Base-by-base conservation (phyloP, 1,284 basidiomycete genomes). In the Cryptococcus sp. region DNA sequence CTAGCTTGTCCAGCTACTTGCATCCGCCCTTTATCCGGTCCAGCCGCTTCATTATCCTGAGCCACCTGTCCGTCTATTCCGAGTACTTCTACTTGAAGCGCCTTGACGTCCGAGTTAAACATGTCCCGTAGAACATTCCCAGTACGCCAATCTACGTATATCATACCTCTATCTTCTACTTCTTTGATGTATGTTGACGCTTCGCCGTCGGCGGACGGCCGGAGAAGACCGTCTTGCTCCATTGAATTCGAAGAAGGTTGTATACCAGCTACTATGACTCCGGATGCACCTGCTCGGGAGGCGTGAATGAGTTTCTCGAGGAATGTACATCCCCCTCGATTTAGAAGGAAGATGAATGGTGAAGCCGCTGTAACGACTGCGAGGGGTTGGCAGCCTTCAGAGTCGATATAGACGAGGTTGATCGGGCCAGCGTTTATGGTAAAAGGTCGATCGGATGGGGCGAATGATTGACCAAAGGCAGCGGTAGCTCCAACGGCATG, bases 301-400 rank as follows among this genome's bases (percentile, higher is more conserved):
- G 88, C 89, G 47, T 78, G 60, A 16, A 82, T 48, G 11, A 91
- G 78, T 75, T 93, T 94, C 63, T 88, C 81, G 18, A 88, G 67
- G 74, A 93, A 93, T 2, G 87, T 85, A 69, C 90, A 94, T 13
- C 79, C 80, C 16, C 90, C 90, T 44, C 89, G 60, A 18, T 60
- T 49, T 36, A 70, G 41, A 9, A 43, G 41, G 19, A 43, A 13
- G 43, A 42, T 16, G 42, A 9, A 31, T 16, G 19, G 43, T 45
- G 16, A 3, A 7, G 45, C 34, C 19, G n/a, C 48, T 42, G 25
- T 60, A 39, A 39, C 37, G 37, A 40, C 5, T n/a, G n/a, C 34
- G 46, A 44, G 44, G 16, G 46, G 45, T 36, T 46, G 13, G 31
- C 66, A 64, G 2, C 56, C 69, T 18, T 50, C 36, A 5, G 25